Percentiles rank a stretch among this genome's conserved stretches.
These are phyloP conservation scores for Dipteronia sinensis DNA, from an alignment of 345 rosid species.

Conservation along the genomic window DNA sequence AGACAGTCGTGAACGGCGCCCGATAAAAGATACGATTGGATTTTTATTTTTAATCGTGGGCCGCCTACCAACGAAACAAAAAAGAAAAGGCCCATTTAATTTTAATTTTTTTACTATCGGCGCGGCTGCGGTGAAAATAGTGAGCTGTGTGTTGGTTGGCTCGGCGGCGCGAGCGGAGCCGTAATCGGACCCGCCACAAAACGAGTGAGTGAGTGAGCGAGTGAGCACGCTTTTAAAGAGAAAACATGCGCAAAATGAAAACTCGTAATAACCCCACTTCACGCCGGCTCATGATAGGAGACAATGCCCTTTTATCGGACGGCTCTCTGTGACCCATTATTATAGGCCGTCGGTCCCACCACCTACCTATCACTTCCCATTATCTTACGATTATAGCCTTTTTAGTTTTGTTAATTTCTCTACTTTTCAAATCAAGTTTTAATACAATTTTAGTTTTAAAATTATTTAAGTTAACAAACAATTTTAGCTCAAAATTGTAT, in stretches of 20 bases:
- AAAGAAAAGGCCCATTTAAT: conserved; percentile 27
- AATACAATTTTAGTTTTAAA: no score
- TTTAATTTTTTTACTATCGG: conserved; percentile 12
- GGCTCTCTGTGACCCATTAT: conserved; percentile 31
- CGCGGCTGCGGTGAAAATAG: background rate
- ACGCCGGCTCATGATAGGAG: conserved; percentile 57
- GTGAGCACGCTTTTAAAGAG: conserved; percentile 50
- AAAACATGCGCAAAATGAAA: conserved; percentile 49
- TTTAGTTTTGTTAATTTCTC: background rate
- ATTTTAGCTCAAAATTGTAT: no score
- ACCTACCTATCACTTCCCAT: background rate
- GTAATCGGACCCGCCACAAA: conserved; percentile 15
- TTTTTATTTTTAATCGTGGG: conserved; percentile 19
- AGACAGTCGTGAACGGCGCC: background rate
- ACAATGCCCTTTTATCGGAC: conserved; percentile 37
- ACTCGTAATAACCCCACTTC: conserved; percentile 42
- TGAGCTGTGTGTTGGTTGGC: background rate
- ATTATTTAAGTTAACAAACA: no score
- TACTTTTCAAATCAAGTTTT: background rate
- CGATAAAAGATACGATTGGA: conserved; percentile 8
- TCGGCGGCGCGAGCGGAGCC: conserved; percentile 27
- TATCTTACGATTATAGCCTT: conserved; percentile 6
- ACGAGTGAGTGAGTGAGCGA: background rate
- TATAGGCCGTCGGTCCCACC: conserved; percentile 23
- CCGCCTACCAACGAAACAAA: background rate